Evolutionary conservation across 441 rosid species (phyloP), one percentile per base, ranked within the genome.

Genomic region (Gossypium davidsonii): DNA sequence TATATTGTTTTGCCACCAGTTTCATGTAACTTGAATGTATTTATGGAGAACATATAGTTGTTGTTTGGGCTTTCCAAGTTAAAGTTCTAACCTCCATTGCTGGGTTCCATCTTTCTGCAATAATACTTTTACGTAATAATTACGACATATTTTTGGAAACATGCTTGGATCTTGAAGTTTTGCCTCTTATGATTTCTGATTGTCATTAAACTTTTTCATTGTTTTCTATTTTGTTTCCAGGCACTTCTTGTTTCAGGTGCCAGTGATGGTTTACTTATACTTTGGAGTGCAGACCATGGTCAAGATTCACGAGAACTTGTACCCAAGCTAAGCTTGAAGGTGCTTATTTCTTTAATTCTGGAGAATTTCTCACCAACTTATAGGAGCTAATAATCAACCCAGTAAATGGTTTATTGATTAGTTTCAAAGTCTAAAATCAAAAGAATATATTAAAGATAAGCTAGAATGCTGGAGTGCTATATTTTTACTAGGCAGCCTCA

Each of bases 161-260:
- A 52, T 28, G n/a, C 72, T 26, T 2, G 9, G 34, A 15, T 25
- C 53, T 58, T 42, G 42, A 58, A 15, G 10, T 15, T 71, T 59
- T 44, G 46, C n/a, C 21, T 39, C 48, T 15, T 71, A 56, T 37
- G 65, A 57, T 8, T 17, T 53, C 31, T 61, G 56, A 8, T 57
- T 64, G 12, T 59, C 59, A 11, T 52, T 67, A 52, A 61, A 9
- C 71, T 67, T 46, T 59, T 46, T 80, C 25, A 14, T 37, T 42
- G 7, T 59, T 62, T 44, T 60, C 26, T 55, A 34, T 34, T 75
- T 74, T 60, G 66, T 56, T 67, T 85, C 86, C 81, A 94, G 99
- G 96, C 91, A 58, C 96, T 92, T 81, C 98, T 95, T 83, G 96
- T 91, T 81, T 95, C 98, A 5, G 98, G 98, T 75, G 99, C 92